Evolutionary conservation across 208 protist genomes (phyloP).

Genomic region (Leishmania mexicana): DNA sequence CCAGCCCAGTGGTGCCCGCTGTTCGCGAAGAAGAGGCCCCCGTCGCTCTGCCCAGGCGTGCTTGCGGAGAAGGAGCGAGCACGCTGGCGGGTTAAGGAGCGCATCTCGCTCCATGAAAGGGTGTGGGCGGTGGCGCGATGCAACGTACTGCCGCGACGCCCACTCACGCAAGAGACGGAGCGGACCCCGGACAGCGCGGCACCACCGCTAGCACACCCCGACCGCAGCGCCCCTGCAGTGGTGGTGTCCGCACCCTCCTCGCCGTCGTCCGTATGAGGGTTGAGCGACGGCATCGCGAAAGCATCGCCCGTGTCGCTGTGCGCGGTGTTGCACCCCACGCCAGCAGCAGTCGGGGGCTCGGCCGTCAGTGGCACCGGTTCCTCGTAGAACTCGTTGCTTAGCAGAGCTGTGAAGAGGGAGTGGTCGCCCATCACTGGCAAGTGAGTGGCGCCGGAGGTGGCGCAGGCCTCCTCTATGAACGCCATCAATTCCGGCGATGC

Average conservation of each 20-base stretch:
- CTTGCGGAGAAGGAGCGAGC: slow-evolving; percentile 27
- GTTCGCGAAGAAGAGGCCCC: not conserved
- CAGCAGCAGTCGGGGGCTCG: not conserved
- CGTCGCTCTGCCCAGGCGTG: not conserved
- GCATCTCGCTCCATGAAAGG: slow-evolving; percentile 51
- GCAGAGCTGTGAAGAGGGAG: slow-evolving; percentile 47
- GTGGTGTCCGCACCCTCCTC: not conserved
- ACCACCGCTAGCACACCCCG: not conserved
- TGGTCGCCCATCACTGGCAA: slow-evolving; percentile 45
- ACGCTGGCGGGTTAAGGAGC: slow-evolving; percentile 39
- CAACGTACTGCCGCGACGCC: slow-evolving; percentile 34
- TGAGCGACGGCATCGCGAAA: slow-evolving; percentile 4
- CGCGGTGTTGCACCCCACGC: not conserved
- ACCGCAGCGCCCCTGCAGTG: not conserved
- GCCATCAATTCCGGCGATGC: slow-evolving; percentile 35
- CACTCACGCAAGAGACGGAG: slow-evolving; percentile 18
- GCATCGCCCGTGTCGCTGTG: slow-evolving; percentile 2
- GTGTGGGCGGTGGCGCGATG: slow-evolving; percentile 36
- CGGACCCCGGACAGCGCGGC: not conserved
- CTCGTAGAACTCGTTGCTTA: slow-evolving; percentile 42
- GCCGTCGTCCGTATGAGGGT: not conserved
- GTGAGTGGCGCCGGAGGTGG: slow-evolving; percentile 24
- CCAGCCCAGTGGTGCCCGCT: not conserved
- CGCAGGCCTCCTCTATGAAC: slow-evolving; percentile 30
- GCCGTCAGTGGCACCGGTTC: slow-evolving; percentile 16